Percentiles rank a stretch among this genome's conserved stretches.
Evolutionary conservation across 2,329 filamentous ascomycete species (phyloP).

Genomic region (Aspergillus hortae): DNA sequence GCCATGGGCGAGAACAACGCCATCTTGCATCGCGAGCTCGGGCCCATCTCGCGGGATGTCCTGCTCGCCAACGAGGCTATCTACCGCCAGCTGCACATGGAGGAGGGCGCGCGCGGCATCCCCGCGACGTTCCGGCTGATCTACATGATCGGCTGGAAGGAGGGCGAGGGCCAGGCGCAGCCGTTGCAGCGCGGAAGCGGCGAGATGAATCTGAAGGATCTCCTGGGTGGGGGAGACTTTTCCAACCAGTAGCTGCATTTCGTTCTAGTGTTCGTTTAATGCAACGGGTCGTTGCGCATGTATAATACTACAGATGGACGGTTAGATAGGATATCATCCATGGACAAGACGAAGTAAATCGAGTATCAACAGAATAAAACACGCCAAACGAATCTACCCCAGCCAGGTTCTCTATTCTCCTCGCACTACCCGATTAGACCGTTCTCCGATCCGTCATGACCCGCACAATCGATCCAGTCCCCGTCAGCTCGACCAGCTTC

Average conservation of each 20-base stretch:
- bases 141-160: conserved; percentile 99
- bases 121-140: conserved; percentile 94
- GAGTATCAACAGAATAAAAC: conserved; percentile 3
- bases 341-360: background rate
- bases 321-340: conserved; percentile 3
- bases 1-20: conserved; percentile 96
- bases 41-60: conserved; percentile 74
- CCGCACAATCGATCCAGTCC: conserved; percentile 85
- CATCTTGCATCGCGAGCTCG: conserved; percentile 77
- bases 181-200: conserved; percentile 81
- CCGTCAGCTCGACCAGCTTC: conserved; percentile 92
- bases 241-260: conserved; percentile 15
- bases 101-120: conserved; percentile 61
- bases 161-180: conserved; percentile 71
- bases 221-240: conserved; percentile 53
- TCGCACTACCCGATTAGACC: conserved; percentile 50
- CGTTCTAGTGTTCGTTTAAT: background rate
- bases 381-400: conserved; percentile 1
- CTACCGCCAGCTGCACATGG: conserved; percentile 82
- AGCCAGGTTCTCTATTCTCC: background rate
- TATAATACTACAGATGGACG: conserved; percentile 14
- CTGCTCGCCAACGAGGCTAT: conserved; percentile 84
- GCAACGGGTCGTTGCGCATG: conserved; percentile 16
- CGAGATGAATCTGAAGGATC: conserved; percentile 82
- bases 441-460: conserved; percentile 96